These are phyloP conservation scores for Mycena amicta DNA, from an alignment of 768 basidiomycete genomes.

Conservation along the genomic window DNA sequence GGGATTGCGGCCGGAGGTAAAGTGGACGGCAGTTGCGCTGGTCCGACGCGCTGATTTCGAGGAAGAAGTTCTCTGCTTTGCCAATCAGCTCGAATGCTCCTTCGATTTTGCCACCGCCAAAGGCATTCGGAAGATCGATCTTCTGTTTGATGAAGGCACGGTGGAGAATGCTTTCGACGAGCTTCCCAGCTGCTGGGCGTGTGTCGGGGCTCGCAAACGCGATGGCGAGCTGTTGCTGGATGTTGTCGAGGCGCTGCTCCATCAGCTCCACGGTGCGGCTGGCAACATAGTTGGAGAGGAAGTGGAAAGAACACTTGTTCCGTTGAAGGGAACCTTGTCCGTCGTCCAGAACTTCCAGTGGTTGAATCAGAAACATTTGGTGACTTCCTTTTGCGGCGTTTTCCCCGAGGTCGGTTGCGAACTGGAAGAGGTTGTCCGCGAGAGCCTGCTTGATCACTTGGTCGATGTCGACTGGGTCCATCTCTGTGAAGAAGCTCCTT, in stretches of 20 bases:
- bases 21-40: too few species aligned
- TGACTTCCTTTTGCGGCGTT: neutral
- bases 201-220: constrained; percentile 1
- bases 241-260: neutral
- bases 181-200: constrained; percentile 5
- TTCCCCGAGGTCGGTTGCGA: neutral
- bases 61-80: too few species aligned
- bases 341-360: constrained; percentile 2
- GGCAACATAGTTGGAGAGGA: constrained; percentile 3
- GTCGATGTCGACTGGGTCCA: neutral
- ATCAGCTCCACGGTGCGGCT: constrained; percentile 1
- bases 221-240: neutral
- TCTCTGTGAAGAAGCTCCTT: neutral
- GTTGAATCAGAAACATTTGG: constrained; percentile 4
- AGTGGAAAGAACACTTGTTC: neutral
- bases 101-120: too few species aligned
- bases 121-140: neutral
- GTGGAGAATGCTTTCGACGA: constrained; percentile 11
- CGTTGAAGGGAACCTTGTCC: neutral
- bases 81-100: too few species aligned
- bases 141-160: constrained; percentile 1
- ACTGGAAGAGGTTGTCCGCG: neutral
- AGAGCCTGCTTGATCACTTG: constrained; percentile 1
- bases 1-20: too few species aligned
- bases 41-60: too few species aligned